phyloP scores from a whole-genome alignment of 805 yeast species.

The Candida ovalis region DNA sequence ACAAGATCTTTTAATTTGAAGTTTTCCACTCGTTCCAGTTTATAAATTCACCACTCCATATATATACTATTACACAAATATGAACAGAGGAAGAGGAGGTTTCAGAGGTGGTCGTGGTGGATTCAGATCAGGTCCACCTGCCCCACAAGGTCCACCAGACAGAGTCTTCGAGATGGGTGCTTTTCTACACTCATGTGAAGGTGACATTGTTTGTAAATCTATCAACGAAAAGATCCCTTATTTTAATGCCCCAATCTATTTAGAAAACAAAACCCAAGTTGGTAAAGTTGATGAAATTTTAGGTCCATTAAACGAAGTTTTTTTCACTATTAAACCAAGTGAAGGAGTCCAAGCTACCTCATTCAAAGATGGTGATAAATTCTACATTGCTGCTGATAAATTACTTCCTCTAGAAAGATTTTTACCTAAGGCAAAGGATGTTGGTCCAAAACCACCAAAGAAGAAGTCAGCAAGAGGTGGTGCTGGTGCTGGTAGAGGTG shows the following conservation, averaged over 20 bases:
- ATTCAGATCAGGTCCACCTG: conserved; percentile 60
- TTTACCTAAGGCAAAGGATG: conserved; percentile 90
- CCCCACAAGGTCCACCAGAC: conserved; percentile 95
- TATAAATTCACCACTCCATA: not conserved
- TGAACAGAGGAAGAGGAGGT: conserved; percentile 72
- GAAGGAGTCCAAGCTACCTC: conserved; percentile 95
- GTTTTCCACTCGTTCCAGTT: not conserved
- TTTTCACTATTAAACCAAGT: conserved; percentile 90
- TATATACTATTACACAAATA: conserved; percentile 19
- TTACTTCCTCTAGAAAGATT: conserved; percentile 94
- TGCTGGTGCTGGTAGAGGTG: conserved; percentile 44
- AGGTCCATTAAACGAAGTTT: conserved; percentile 98
- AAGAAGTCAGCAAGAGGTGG: conserved; percentile 60
- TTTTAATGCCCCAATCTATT: conserved; percentile 96
- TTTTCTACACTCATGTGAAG: conserved; percentile 90
- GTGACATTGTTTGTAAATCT: conserved; percentile 94
- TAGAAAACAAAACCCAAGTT: conserved; percentile 92
- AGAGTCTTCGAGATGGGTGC: conserved; percentile 92
- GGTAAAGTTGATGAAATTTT: conserved; percentile 98
- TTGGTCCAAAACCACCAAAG: conserved; percentile 77
- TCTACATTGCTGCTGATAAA: conserved; percentile 93
- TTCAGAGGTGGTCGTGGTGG: conserved; percentile 63
- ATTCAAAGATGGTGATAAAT: conserved; percentile 94
- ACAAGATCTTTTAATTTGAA: not conserved
- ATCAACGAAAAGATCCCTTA: conserved; percentile 93